Evolutionary conservation across 257 asterid species (phyloP).

Genomic region (Solanum infundibuliforme): DNA sequence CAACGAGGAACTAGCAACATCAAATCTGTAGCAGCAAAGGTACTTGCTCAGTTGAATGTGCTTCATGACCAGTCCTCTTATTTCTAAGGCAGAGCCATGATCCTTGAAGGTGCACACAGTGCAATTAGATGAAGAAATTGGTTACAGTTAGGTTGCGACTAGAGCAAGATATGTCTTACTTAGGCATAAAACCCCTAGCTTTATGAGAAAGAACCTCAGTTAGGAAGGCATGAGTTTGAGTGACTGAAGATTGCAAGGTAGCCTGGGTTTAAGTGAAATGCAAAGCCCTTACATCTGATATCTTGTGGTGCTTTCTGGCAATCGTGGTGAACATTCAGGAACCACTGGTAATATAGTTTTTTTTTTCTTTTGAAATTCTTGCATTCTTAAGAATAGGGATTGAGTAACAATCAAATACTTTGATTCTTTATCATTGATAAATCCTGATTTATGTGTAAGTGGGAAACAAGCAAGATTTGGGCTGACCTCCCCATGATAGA

Average conservation of each 20-base stretch:
- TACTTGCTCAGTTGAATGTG: conserved; percentile 48
- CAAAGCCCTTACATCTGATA: background rate
- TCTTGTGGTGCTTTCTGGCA: background rate
- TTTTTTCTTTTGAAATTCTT: background rate
- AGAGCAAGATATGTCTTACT: background rate
- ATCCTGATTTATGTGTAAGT: background rate
- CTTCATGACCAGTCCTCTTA: conserved; percentile 44
- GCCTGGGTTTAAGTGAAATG: background rate
- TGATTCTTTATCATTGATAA: background rate
- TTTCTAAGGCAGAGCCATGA: background rate
- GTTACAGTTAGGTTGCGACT: background rate
- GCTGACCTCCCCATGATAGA: background rate
- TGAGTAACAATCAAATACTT: background rate
- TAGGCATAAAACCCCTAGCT: background rate
- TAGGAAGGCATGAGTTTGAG: background rate
- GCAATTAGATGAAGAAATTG: background rate
- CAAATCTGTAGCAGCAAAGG: conserved; percentile 45
- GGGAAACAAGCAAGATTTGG: background rate
- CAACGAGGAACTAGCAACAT: conserved; percentile 33
- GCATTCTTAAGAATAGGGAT: background rate
- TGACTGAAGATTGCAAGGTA: background rate
- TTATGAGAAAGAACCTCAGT: background rate
- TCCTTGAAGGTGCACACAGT: background rate
- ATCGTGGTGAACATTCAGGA: background rate
- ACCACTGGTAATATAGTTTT: background rate